Evolutionary conservation across 352 stramenopile species (phyloP), one percentile per base, ranked within the genome.

Genomic region (Phytophthora meadii): DNA sequence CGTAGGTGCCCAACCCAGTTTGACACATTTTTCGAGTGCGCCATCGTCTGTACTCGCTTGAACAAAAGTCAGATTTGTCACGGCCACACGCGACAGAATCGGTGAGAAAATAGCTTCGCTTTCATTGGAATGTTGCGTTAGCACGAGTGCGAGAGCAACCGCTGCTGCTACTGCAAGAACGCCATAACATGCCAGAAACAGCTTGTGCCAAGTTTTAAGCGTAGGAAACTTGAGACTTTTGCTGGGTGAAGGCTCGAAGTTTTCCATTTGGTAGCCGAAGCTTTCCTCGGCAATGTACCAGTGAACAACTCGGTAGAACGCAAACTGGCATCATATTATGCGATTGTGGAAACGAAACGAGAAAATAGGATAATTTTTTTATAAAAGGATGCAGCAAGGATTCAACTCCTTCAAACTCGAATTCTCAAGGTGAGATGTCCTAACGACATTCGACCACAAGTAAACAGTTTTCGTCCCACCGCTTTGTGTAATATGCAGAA

Each of bases 401-500:
- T 22, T 22, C 22, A 2, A 22, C n/a, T n/a, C n/a, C n/a, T n/a
- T n/a, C n/a, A n/a, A n/a, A 22, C 22, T 22, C 22, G 22, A 22
- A 22, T 22, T 22, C 22, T 22, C 22, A 22, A 22, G 22, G 22
- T 22, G 22, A 22, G 22, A 22, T 22, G 22, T 22, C 22, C 22
- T 22, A 22, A 22, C 2, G 22, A 37, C 70, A 75, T 9, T 61
- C 61, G 1, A 57, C 56, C 9, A 39, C 57, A n/a, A 75, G 51
- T 53, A 78, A 54, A 39, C 70, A 78, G n/a, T 72, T 65, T 0
- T 66, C 36, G 48, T 82, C 61, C 74, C 74, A 86, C 12, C 79
- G 72, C 48, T 77, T 53, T 15, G 66, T 84, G 51, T 76, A 88
- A 53, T 88, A 86, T 2, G 62, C 61, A 39, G 74, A 73, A 15